Evolutionary conservation across 2,329 filamentous ascomycete genomes (phyloP).

Genomic region (Cladosporium cucumerinum): DNA sequence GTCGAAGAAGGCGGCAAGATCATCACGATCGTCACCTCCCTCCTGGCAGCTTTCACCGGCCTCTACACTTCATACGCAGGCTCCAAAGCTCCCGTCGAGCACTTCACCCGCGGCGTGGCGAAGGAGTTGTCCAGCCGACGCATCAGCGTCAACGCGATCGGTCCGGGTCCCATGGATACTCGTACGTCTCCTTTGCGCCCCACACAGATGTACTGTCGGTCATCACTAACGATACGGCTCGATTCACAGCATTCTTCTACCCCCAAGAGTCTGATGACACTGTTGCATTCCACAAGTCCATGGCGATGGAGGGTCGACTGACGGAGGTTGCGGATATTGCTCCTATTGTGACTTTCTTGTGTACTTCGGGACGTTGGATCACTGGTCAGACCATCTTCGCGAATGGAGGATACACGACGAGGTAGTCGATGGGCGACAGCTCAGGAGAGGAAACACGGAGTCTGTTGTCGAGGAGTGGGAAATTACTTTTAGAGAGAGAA

Average conservation of each 20-base stretch:
- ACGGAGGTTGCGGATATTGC: constrained; percentile 19
- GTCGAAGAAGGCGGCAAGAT: constrained; percentile 20
- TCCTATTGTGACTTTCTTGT: constrained; percentile 19
- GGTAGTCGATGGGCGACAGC: background rate
- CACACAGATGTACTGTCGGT: background rate
- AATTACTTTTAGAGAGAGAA: too few species aligned
- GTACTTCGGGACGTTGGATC: constrained; percentile 18
- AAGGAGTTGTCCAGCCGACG: constrained; percentile 17
- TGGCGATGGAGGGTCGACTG: constrained; percentile 16
- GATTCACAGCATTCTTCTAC: constrained; percentile 17
- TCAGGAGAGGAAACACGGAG: too few species aligned
- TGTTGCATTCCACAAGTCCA: constrained; percentile 19
- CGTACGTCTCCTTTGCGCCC: background rate
- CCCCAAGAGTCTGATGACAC: constrained; percentile 16
- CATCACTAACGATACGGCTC: background rate
- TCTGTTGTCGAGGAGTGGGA: too few species aligned
- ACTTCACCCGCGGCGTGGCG: constrained; percentile 18
- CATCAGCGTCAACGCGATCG: constrained; percentile 19
- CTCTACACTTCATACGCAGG: constrained; percentile 19
- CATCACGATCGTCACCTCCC: constrained; percentile 18
- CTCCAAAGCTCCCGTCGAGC: constrained; percentile 20
- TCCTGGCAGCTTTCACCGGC: constrained; percentile 18
- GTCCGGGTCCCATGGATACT: constrained; percentile 20
- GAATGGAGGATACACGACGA: background rate
- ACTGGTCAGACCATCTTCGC: constrained; percentile 9